phyloP scores from a whole-genome alignment of 768 basidiomycete genomes.

The Mycena pura region DNA sequence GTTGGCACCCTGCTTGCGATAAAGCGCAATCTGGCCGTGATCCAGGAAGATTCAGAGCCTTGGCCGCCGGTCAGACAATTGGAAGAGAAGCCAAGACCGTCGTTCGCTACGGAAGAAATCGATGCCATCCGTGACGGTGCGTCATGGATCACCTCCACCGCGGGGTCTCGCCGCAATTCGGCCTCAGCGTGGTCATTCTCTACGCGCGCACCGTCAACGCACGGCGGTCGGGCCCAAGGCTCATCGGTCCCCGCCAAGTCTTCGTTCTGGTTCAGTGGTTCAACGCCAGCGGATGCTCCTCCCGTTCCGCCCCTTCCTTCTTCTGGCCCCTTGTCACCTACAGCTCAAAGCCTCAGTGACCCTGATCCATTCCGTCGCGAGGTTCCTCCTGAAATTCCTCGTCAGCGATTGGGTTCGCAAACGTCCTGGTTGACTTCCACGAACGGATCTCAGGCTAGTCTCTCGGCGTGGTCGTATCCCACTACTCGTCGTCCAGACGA shows the following conservation, averaged over 20 bases:
- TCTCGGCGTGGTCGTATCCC: slow-evolving; percentile 77
- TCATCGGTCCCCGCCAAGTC: slow-evolving; percentile 61
- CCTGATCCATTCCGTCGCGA: slow-evolving; percentile 73
- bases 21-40: slow-evolving; percentile 65
- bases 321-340: slow-evolving; percentile 53
- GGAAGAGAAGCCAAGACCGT: slow-evolving; percentile 63
- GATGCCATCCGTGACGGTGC: slow-evolving; percentile 76
- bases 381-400: slow-evolving; percentile 46
- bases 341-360: slow-evolving; percentile 46
- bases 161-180: slow-evolving; percentile 61
- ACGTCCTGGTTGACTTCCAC: slow-evolving; percentile 78
- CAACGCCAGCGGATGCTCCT: slow-evolving; percentile 57
- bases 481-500: slow-evolving; percentile 45
- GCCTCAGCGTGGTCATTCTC: slow-evolving; percentile 78
- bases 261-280: slow-evolving; percentile 65
- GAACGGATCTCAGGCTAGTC: slow-evolving; percentile 59
- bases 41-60: slow-evolving; percentile 56
- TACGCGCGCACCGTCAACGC: slow-evolving; percentile 54
- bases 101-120: slow-evolving; percentile 75
- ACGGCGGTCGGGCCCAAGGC: slow-evolving; percentile 41
- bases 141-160: slow-evolving; percentile 81
- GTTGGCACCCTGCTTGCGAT: slow-evolving; percentile 69
- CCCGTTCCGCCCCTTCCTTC: slow-evolving; percentile 76
- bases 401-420: slow-evolving; percentile 65
- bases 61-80: slow-evolving; percentile 66